Conservation (phyloP, 257 asterid species). For the Avicennia marina region DNA sequence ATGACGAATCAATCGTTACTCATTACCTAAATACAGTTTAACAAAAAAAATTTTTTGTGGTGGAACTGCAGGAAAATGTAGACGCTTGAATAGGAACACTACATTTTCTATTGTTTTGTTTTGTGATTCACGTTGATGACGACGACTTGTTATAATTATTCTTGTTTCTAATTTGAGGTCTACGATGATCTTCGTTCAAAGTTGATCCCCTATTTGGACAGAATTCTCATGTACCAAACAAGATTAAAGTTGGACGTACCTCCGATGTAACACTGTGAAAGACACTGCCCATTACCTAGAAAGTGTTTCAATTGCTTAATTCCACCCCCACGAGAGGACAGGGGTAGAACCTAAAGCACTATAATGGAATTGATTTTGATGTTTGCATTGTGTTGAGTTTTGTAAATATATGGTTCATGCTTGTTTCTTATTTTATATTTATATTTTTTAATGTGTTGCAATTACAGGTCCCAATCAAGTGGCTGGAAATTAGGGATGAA, state of each 20-base stretch:
- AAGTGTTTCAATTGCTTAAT: conserved; percentile 78
- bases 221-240: conserved; percentile 87
- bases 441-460: not conserved
- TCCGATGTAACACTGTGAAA: conserved; percentile 98
- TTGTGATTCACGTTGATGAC: too few species aligned
- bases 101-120: too few species aligned
- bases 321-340: conserved; percentile 88
- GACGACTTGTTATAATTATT: not conserved
- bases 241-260: conserved; percentile 87
- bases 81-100: conserved; percentile 8
- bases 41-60: too few species aligned
- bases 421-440: conserved; percentile 1
- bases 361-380: too few species aligned
- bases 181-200: conserved; percentile 98
- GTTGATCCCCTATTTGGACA: conserved; percentile 95
- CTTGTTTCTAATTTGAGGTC: conserved; percentile 53
- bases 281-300: conserved; percentile 85
- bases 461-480: conserved; percentile 67
- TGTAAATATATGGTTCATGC: too few species aligned
- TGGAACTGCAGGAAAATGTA: too few species aligned
- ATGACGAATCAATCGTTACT: too few species aligned
- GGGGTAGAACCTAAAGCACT: conserved; percentile 32
- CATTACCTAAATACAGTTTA: too few species aligned
- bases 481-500: conserved; percentile 87
- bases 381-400: too few species aligned